These are phyloP conservation scores for Microcos paniculata DNA, from an alignment of 345 rosid genomes.

Conservation along the genomic window DNA sequence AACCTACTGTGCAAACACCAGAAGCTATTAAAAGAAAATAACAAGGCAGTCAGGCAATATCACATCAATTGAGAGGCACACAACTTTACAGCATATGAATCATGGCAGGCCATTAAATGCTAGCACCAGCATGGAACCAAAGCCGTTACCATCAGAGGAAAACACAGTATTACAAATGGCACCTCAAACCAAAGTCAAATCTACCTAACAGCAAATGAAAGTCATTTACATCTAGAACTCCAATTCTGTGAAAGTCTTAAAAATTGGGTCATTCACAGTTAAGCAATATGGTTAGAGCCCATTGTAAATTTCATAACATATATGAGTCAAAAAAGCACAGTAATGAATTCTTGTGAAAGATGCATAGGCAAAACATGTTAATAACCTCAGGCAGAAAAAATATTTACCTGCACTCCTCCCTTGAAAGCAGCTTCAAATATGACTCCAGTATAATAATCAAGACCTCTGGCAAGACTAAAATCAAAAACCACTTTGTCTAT, in stretches of 20 bases:
- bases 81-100: background rate
- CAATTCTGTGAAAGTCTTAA: background rate
- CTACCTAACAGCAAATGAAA: background rate
- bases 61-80: background rate
- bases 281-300: background rate
- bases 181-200: background rate
- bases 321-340: background rate
- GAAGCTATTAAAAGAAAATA: background rate
- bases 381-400: background rate
- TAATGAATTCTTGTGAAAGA: background rate
- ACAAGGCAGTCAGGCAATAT: background rate
- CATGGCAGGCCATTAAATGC: background rate
- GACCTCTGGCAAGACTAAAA: constrained; percentile 97
- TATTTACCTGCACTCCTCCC: constrained; percentile 75
- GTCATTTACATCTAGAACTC: background rate
- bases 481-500: constrained; percentile 81
- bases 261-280: background rate
- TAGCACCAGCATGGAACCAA: background rate
- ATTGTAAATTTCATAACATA: background rate
- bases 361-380: background rate
- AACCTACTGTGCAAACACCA: background rate
- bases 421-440: constrained; percentile 87
- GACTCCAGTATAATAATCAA: constrained; percentile 96
- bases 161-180: background rate
- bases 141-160: background rate